Evolutionary conservation across 73 alveolate genomes (phyloP).

Genomic region (Blepharisma stoltei): DNA sequence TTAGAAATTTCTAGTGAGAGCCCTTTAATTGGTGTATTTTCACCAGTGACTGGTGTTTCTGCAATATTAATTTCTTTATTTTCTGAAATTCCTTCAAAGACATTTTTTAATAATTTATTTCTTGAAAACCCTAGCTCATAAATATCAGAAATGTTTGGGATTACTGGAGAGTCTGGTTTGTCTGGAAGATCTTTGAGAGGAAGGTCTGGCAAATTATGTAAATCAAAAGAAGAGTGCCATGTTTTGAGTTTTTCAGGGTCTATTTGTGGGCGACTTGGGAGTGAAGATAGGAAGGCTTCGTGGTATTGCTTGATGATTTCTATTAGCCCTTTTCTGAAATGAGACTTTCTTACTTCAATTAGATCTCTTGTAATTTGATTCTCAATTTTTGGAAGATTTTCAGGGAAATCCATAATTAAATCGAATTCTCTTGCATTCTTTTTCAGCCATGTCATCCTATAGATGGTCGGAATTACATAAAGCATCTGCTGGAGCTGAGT

Average conservation of each 20-base stretch:
- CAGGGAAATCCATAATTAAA: background rate
- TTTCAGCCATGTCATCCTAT: background rate
- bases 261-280: background rate
- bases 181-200: background rate
- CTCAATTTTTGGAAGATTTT: background rate
- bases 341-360: background rate
- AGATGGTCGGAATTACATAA: background rate
- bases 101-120: too few relatives aligned
- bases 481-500: background rate
- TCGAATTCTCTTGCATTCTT: background rate
- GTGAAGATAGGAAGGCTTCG: background rate
- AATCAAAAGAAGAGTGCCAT: constrained; percentile 20
- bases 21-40: too few relatives aligned
- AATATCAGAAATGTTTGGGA: background rate
- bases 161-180: background rate
- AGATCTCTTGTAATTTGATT: background rate
- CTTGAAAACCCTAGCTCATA: too few relatives aligned
- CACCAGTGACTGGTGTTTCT: too few relatives aligned
- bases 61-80: too few relatives aligned
- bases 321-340: background rate
- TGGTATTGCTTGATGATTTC: background rate
- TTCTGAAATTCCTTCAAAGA: too few relatives aligned
- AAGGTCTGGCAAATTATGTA: constrained; percentile 19
- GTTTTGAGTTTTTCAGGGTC: constrained; percentile 1
- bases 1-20: too few relatives aligned